These are phyloP conservation scores for Colletotrichum sp. DNA, from an alignment of 2,329 filamentous ascomycete species.

Conservation along the genomic window DNA sequence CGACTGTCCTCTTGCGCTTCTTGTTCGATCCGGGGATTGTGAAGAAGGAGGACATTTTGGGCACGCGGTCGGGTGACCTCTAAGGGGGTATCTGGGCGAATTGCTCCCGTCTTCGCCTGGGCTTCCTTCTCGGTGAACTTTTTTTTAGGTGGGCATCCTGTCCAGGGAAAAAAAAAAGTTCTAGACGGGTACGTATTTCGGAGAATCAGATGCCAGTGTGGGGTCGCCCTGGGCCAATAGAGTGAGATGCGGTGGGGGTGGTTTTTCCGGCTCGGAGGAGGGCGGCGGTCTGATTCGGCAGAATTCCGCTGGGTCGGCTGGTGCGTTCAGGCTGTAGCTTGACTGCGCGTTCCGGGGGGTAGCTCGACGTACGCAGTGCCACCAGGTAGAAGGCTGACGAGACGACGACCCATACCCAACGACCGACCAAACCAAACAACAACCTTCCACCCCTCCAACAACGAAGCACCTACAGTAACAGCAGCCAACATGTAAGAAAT, in stretches of 20 bases:
- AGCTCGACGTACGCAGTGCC: slow-evolving; percentile 9
- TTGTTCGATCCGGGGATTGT: slow-evolving; percentile 84
- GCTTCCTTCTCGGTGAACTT: slow-evolving; percentile 8
- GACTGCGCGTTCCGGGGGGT: slow-evolving; percentile 37
- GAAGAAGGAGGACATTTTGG: slow-evolving; percentile 92
- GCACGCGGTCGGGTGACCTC: slow-evolving; percentile 21
- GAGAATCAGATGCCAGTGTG: slow-evolving; percentile 14
- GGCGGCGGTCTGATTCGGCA: slow-evolving; percentile 37
- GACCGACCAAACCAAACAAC: slow-evolving; percentile 6
- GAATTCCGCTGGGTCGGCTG: slow-evolving; percentile 21
- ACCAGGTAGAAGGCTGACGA: slow-evolving; percentile 16
- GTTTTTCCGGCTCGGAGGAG: slow-evolving; percentile 7
- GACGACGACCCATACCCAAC: slow-evolving; percentile 6
- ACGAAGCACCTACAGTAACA: slow-evolving; percentile 8
- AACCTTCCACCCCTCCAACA: not conserved
- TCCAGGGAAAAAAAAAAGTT: slow-evolving; percentile 45
- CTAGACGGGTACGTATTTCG: slow-evolving; percentile 21
- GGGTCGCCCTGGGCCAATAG: not conserved
- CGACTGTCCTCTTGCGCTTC: slow-evolving; percentile 80
- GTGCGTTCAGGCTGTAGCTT: slow-evolving; percentile 44
- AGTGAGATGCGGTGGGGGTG: not conserved
- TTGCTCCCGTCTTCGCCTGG: slow-evolving; percentile 29
- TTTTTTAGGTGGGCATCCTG: slow-evolving; percentile 23
- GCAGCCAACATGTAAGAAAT: slow-evolving; percentile 31
- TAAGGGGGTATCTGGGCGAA: slow-evolving; percentile 16